Evolutionary conservation across 768 basidiomycete species (phyloP).

Genomic region (Amanita exitialis): DNA sequence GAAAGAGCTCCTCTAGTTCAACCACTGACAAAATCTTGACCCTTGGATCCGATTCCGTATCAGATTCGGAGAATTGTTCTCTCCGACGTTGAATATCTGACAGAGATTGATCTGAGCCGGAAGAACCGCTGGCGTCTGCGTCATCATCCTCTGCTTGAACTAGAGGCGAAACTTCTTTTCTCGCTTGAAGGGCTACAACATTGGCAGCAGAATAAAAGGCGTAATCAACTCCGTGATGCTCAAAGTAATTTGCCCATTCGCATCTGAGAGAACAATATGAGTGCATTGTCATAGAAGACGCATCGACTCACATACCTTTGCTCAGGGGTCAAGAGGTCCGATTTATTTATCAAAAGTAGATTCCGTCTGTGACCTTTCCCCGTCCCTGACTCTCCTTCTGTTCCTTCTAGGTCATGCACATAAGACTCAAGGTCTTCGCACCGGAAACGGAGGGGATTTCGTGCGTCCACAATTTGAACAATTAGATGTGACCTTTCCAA

Average conservation of each 20-base stretch:
- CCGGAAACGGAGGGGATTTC: conserved; percentile 87
- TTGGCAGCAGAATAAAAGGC: conserved; percentile 93
- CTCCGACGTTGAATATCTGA: conserved; percentile 16
- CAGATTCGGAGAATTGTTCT: conserved; percentile 15
- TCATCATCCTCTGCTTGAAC: conserved; percentile 8
- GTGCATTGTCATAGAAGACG: background rate
- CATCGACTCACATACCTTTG: conserved; percentile 54
- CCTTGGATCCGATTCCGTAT: conserved; percentile 39
- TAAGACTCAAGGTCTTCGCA: conserved; percentile 89
- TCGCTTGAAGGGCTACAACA: conserved; percentile 73
- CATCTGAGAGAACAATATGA: conserved; percentile 31
- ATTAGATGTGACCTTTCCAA: conserved; percentile 90
- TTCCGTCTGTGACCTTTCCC: conserved; percentile 64
- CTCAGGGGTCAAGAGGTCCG: conserved; percentile 77
- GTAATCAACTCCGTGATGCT: conserved; percentile 60
- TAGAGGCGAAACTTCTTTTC: conserved; percentile 34
- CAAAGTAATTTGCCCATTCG: conserved; percentile 90
- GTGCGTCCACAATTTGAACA: conserved; percentile 93
- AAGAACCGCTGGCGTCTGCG: background rate
- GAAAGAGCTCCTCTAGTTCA: conserved; percentile 82
- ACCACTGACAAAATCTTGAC: conserved; percentile 74
- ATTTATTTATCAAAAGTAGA: conserved; percentile 89
- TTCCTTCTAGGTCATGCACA: conserved; percentile 73
- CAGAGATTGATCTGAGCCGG: background rate
- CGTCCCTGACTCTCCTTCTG: conserved; percentile 72